Conservation (phyloP, 371 early-diverging fungal species). For the Umbelopsis sp. region DNA sequence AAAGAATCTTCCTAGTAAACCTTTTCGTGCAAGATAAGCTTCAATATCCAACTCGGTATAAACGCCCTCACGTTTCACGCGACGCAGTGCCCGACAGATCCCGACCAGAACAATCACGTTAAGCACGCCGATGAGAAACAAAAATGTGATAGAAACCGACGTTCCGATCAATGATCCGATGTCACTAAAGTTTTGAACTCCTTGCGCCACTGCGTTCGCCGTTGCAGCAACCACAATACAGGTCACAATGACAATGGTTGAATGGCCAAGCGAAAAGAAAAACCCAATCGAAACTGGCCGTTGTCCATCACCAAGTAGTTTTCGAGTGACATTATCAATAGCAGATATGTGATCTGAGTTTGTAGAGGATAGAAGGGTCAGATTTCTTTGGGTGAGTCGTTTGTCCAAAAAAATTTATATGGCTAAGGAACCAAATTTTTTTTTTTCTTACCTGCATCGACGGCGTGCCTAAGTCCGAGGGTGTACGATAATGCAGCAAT, state of each 20-base stretch:
- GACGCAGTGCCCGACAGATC: constrained; percentile 40
- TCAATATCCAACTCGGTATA: constrained; percentile 53
- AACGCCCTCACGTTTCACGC: constrained; percentile 46
- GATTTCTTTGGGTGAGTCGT: neutral
- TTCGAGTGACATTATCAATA: constrained; percentile 74
- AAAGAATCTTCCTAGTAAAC: constrained; percentile 57
- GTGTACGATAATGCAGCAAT: constrained; percentile 63
- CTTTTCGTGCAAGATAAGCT: constrained; percentile 36
- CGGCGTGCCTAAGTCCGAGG: constrained; percentile 70
- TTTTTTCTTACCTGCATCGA: constrained; percentile 58
- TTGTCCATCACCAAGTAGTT: constrained; percentile 49
- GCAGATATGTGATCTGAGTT: constrained; percentile 69
- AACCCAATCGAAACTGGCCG: constrained; percentile 65
- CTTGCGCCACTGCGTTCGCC: constrained; percentile 51
- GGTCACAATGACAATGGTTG: constrained; percentile 64
- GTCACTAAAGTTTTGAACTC: constrained; percentile 48
- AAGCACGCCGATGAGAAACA: constrained; percentile 62
- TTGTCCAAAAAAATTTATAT: too few species aligned
- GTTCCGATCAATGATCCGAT: constrained; percentile 65
- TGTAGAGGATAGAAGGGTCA: neutral
- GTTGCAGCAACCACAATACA: constrained; percentile 57
- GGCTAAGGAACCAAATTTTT: neutral
- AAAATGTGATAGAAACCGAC: constrained; percentile 58
- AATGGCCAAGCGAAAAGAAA: constrained; percentile 73
- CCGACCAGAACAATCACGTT: constrained; percentile 55